Conservation (phyloP, 1,284 basidiomycete genomes). For the Sporisorium sorghi region DNA sequence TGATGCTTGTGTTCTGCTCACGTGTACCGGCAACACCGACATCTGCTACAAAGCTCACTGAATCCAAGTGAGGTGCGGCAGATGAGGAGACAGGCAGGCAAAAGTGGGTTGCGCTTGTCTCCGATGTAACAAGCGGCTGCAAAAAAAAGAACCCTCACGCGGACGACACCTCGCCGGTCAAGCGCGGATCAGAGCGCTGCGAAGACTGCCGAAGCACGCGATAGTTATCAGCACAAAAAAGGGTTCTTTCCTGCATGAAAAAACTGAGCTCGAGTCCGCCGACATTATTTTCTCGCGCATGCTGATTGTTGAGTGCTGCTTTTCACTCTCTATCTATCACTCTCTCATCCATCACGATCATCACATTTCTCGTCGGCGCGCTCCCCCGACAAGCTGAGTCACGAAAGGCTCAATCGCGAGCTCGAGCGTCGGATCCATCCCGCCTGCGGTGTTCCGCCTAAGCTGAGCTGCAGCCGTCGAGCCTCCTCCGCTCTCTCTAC, state of each 20-base stretch:
- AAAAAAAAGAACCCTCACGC: slow-evolving; percentile 5
- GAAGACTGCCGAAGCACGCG: slow-evolving; percentile 21
- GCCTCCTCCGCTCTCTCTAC: neutral
- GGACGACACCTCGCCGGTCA: slow-evolving; percentile 3
- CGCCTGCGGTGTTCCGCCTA: too few relatives aligned
- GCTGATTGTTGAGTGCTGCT: neutral
- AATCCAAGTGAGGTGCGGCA: neutral
- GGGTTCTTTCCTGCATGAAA: slow-evolving; percentile 16
- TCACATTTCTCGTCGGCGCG: too few relatives aligned
- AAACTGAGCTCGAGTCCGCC: neutral
- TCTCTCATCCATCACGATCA: neutral
- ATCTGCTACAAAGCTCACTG: neutral
- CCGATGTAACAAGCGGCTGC: neutral
- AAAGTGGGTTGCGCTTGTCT: neutral
- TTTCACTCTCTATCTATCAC: neutral
- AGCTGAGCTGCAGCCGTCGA: slow-evolving; percentile 2
- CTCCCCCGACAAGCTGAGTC: neutral
- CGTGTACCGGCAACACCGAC: neutral
- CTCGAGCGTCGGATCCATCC: too few relatives aligned
- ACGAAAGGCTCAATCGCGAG: neutral
- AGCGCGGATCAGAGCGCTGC: slow-evolving; percentile 3
- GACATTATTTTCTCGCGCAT: neutral
- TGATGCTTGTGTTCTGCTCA: neutral
- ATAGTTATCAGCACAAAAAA: slow-evolving; percentile 8
- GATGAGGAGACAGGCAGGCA: neutral